Conservation (phyloP, 2,329 filamentous ascomycete species). For the Amylocarpus encephaloides region DNA sequence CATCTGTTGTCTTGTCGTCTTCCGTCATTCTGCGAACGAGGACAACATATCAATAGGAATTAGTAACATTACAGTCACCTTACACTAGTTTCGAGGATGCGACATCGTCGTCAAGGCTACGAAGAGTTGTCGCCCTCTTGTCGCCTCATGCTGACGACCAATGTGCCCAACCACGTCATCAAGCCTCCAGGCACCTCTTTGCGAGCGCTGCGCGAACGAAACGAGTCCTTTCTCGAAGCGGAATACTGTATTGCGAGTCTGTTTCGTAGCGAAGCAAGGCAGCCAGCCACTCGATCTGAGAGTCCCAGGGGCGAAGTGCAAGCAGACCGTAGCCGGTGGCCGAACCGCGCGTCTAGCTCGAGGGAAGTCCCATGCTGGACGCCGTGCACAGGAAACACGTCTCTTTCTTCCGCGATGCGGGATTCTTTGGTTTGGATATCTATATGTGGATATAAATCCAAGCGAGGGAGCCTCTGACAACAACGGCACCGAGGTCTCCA, state of each 20-base stretch:
- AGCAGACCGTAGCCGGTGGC: constrained; percentile 39
- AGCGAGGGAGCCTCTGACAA: no score
- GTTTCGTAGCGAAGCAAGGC: constrained; percentile 27
- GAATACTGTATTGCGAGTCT: constrained; percentile 21
- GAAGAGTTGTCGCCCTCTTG: not conserved
- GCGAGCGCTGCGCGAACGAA: not conserved
- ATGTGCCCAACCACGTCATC: constrained; percentile 5
- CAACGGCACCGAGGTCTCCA: no score
- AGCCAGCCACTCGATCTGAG: constrained; percentile 46
- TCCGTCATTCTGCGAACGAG: no score
- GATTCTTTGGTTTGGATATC: not conserved
- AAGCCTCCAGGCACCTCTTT: not conserved
- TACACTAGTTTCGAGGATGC: no score
- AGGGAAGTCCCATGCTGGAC: constrained; percentile 55
- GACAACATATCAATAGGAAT: no score
- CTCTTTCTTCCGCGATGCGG: not conserved
- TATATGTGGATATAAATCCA: no score
- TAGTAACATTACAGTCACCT: no score
- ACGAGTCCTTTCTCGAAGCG: constrained; percentile 19
- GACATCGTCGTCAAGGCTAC: not conserved
- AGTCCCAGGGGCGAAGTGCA: constrained; percentile 43
- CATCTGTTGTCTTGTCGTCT: no score
- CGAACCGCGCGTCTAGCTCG: constrained; percentile 45
- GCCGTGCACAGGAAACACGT: not conserved
- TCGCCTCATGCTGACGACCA: constrained; percentile 6